Percentiles rank a stretch among this genome's conserved stretches.
phyloP scores from a whole-genome alignment of 345 rosid species.

The Corchorus capsularis region DNA sequence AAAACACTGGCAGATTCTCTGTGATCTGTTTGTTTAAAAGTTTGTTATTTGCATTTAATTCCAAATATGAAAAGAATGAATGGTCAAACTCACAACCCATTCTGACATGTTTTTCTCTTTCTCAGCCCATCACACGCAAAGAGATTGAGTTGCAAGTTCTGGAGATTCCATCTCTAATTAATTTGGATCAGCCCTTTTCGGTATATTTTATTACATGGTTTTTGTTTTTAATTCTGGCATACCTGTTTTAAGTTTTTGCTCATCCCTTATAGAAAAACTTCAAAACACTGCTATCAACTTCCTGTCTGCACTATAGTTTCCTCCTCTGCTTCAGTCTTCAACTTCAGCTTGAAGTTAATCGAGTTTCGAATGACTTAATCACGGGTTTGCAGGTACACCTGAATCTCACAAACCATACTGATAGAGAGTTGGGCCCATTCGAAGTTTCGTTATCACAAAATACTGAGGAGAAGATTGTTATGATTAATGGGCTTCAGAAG shows the following conservation, averaged over 20 bases:
- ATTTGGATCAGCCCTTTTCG: conserved; percentile 68
- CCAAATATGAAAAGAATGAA: no score
- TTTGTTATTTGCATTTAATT: background rate
- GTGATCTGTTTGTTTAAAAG: background rate
- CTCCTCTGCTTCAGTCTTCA: background rate
- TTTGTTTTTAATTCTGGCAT: background rate
- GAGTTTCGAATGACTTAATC: background rate
- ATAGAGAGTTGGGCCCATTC: conserved; percentile 77
- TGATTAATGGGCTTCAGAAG: conserved; percentile 77
- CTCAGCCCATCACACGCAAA: conserved; percentile 66
- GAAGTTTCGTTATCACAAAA: conserved; percentile 69
- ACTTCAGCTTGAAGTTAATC: background rate
- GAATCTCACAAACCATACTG: conserved; percentile 77
- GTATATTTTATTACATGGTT: no score
- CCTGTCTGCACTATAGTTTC: background rate
- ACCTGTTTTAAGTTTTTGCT: no score
- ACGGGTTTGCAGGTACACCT: conserved; percentile 54
- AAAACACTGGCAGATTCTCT: background rate
- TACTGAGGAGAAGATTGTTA: conserved; percentile 65
- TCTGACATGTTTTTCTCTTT: conserved; percentile 22
- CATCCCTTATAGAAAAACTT: background rate
- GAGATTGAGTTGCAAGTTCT: conserved; percentile 69
- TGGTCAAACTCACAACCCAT: background rate
- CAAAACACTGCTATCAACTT: background rate
- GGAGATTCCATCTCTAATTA: conserved; percentile 62